A percentile compares a stretch with the other conserved stretches of the same genome.
These are phyloP conservation scores for Arthroderma uncinatum DNA, from an alignment of 2,329 filamentous ascomycete genomes.

Conservation along the genomic window DNA sequence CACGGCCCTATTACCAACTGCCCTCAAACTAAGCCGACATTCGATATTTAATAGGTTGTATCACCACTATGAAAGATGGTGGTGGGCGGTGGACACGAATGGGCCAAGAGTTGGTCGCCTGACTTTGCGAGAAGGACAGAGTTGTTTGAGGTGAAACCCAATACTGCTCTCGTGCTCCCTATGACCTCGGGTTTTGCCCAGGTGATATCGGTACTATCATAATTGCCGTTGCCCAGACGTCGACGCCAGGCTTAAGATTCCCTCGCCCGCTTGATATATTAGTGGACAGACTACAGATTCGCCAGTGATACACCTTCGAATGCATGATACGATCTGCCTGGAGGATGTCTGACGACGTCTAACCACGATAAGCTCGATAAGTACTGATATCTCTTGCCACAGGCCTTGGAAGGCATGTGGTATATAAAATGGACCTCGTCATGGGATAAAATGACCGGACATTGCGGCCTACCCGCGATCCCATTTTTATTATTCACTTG, in stretches of 20 bases:
- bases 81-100: neutral
- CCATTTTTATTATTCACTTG: neutral
- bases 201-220: neutral
- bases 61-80: neutral
- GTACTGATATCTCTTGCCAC: neutral
- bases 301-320: neutral
- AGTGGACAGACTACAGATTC: neutral
- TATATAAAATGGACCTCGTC: neutral
- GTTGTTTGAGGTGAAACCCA: neutral
- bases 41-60: neutral
- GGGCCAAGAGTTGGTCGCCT: neutral
- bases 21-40: neutral
- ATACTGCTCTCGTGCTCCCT: neutral
- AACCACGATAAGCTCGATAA: neutral
- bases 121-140: neutral
- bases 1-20: neutral
- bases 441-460: neutral
- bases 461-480: neutral
- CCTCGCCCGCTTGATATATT: neutral
- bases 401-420: neutral
- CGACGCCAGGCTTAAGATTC: neutral
- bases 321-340: neutral
- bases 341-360: too few species aligned
- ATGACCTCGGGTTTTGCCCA: neutral
- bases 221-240: neutral